Evolutionary conservation across 345 rosid genomes (phyloP), one percentile per base, ranked within the genome.

Genomic region (Arabis alpina): DNA sequence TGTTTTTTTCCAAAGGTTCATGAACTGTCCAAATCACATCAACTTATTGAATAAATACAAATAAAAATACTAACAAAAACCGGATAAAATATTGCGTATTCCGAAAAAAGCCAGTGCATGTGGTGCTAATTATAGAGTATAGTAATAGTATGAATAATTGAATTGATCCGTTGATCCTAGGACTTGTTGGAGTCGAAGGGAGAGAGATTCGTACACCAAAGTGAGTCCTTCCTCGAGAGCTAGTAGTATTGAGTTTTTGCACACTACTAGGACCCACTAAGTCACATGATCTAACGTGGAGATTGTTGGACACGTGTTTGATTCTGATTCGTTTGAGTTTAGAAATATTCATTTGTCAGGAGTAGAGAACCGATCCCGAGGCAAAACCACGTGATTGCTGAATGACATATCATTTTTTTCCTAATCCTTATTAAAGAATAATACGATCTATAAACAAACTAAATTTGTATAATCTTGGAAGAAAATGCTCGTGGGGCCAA

Each of bases 321-420:
- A 6, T 69, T 2, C 16, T 2, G 19, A 69, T 76, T 76, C 54
- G 79, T 70, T 32, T 4, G 1, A 10, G 25, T 60, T 56, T 15
- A 47, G 37, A 68, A 68, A 47, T 68, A 75, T 69, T 75, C 66
- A 62, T 34, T 16, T 69, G 79, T 76, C 75, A 69, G 75, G 13
- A 47, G 3, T 6, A 69, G 53, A 69, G 75, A 68, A 69, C 66
- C 71, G 62, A 84, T 80, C 76, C 81, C 85, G 0, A 82, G 56
- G 68, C 82, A 64, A 41, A n/a, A 28, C 80, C 90, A 87, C 95
- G 87, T 85, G 95, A 82, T 72, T 30, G 44, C 28, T 45, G 27
- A 43, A 44, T 73, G 64, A 67, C 42, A n/a, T 45, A 77, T 69
- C 45, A 76, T 74, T 57, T 36, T 36, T 40, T 14, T 55, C 36